Percentiles rank a stretch among this genome's conserved stretches.
Conservation (phyloP, 116 monocot genomes). For the Papilionanthe hybrid region DNA sequence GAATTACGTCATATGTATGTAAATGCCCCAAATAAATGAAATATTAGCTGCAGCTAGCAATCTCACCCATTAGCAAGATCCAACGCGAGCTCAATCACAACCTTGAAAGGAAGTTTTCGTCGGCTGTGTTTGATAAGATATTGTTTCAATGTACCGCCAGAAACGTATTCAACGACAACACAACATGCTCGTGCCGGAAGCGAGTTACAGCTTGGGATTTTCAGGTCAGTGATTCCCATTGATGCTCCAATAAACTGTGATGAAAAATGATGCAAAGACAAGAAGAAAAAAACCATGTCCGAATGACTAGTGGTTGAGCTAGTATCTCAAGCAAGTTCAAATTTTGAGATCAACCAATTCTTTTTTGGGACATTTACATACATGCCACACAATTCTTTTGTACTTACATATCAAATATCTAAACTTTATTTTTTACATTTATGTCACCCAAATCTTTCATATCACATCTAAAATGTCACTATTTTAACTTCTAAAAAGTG, state of each 20-base stretch:
- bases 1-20: too few species aligned
- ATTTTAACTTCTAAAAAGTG: too few species aligned
- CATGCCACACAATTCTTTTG: too few species aligned
- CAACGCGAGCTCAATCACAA: slow-evolving; percentile 52
- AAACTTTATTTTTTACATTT: too few species aligned
- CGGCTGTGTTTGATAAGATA: slow-evolving; percentile 59
- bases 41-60: neutral
- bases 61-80: slow-evolving; percentile 69
- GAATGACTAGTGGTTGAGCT: neutral
- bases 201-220: slow-evolving; percentile 27
- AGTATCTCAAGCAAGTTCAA: neutral
- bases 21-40: too few species aligned
- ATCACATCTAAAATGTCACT: too few species aligned
- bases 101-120: slow-evolving; percentile 56
- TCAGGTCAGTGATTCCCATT: slow-evolving; percentile 50
- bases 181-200: slow-evolving; percentile 37
- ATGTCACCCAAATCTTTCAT: too few species aligned
- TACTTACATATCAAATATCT: too few species aligned
- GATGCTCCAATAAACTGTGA: slow-evolving; percentile 60
- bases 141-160: slow-evolving; percentile 57
- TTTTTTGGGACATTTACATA: neutral
- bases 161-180: slow-evolving; percentile 66
- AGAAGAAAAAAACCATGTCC: neutral
- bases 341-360: neutral
- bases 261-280: neutral